phyloP scores from a whole-genome alignment of 176 grass and related monocot genomes.

The Oryza rufipogon region DNA sequence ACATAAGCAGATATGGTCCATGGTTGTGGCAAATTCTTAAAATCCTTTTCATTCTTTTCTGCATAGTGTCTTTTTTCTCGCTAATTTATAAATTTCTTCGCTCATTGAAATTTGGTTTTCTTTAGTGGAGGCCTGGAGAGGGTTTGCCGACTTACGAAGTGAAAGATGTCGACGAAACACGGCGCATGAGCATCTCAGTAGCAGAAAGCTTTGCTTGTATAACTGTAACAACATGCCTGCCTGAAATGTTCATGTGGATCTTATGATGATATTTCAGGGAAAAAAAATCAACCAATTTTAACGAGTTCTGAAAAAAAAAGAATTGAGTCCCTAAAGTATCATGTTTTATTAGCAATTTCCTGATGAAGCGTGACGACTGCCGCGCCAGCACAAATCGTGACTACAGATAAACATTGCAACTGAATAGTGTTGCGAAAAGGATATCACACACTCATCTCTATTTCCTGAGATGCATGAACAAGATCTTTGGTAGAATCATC shows the following conservation, averaged over 20 bases:
- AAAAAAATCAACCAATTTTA: neutral
- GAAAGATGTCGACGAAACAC: neutral
- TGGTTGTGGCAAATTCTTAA: neutral
- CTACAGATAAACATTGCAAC: neutral
- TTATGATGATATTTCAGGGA: neutral
- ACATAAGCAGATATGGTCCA: neutral
- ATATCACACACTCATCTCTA: no score
- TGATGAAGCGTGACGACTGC: neutral
- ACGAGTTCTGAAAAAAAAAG: neutral
- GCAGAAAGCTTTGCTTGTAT: neutral
- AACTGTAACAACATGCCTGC: neutral
- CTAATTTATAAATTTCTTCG: neutral
- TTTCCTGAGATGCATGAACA: conserved; percentile 21
- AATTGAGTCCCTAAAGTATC: neutral
- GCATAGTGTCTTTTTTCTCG: neutral
- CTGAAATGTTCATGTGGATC: neutral
- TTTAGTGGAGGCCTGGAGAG: neutral
- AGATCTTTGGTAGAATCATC: neutral
- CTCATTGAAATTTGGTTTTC: neutral
- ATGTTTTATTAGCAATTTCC: neutral
- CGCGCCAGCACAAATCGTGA: neutral
- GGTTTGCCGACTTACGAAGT: neutral
- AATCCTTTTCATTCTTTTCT: neutral
- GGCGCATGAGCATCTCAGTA: neutral
- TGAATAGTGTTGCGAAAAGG: conserved; percentile 30